Base-by-base conservation (phyloP, 73 alveolate genomes). In the Paramecium pentaurelia region DNA sequence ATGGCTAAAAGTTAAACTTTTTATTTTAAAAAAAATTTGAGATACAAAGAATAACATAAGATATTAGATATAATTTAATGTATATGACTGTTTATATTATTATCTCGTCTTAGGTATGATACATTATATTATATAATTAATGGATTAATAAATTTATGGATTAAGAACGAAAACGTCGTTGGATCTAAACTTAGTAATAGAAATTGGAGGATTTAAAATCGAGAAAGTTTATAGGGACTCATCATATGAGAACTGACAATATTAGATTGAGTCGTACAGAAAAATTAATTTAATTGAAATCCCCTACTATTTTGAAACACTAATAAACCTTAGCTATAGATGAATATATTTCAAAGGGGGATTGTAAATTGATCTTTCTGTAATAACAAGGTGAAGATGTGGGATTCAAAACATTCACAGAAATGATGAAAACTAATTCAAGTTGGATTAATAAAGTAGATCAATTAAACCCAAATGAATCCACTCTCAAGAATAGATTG, bases 391-490 rank as follows among this genome's bases (percentile, higher is more conserved):
- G 47, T 27, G 77, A 80, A 7, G 91, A 73, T 73, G n/a, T 80
- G 9, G 91, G 91, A 10, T 80, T 80, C 22, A 80, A 80, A 28
- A 80, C 91, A 80, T 80, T 80, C 28, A 18, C 54, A 14, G 91
- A 80, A 11, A 80, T 80, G 91, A 80, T 80, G 91, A 80, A 42
- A 47, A 49, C 91, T 0, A 80, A 80, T 80, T 80, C 91, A 20
- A 80, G 75, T 80, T 80, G 91, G 91, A 18, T 40, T 8, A 80
- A 22, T 45, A 25, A 80, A 22, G 77, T 32, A 0, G 47, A 40
- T 18, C n/a, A 80, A 80, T 27, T 80, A 27, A 80, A 80, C 37
- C 91, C 91, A 12, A 42, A 40, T 22, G 44, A 28, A 80, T 80
- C 75, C 5, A 25, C 77, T 18, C 91, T 80, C 11, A 45, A 80